Evolutionary conservation across 1,284 basidiomycete species (phyloP), one percentile per base, ranked within the genome.

Genomic region (Tranzscheliella williamsii): DNA sequence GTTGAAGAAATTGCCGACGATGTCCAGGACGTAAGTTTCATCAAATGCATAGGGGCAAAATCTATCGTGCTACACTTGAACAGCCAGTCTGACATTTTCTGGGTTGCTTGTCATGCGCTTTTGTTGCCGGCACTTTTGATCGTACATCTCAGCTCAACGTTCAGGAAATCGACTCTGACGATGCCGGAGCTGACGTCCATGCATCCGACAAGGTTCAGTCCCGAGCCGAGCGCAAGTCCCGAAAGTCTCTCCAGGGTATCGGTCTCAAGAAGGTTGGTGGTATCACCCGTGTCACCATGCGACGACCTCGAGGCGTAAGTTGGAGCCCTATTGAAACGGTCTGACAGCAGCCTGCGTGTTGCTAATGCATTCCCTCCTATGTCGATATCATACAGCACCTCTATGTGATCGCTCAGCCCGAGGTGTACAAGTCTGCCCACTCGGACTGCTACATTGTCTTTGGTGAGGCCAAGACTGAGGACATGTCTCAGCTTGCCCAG

Each of bases 401-500:
- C 56, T 90, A 96, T 79, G 93, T 97, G 61, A 85, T 98, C 72
- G 85, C 90, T 56, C 83, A 88, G 52, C 94, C 95, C 42, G 94
- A 98, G 70, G 94, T 98, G 43, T 98, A 91, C 87, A 97, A 96
- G 84, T 92, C 91, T 42, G 86, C 89, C 41, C 90, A 90, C 81
- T 92, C 90, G 75, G 95, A 98, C 81, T 91, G 89, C 81, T 97
- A 98, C 84, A 91, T 98, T 78, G 91, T 98, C 65, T 98, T 97
- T 73, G 94, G 94, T 70, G 94, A 98, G 83, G 92, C 91, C 68
- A 95, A 90, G 87, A 85, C 90, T 68, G 92, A 96, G 82, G 92
- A 96, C 80, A 89, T 90, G 84, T 87, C 87, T 80, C 84, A 86
- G 38, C 85, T 88, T 70, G 88, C 89, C 52, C 89, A 91, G 79